Conservation (phyloP, 1,284 basidiomycete species). For the Sporisorium sorghi region DNA sequence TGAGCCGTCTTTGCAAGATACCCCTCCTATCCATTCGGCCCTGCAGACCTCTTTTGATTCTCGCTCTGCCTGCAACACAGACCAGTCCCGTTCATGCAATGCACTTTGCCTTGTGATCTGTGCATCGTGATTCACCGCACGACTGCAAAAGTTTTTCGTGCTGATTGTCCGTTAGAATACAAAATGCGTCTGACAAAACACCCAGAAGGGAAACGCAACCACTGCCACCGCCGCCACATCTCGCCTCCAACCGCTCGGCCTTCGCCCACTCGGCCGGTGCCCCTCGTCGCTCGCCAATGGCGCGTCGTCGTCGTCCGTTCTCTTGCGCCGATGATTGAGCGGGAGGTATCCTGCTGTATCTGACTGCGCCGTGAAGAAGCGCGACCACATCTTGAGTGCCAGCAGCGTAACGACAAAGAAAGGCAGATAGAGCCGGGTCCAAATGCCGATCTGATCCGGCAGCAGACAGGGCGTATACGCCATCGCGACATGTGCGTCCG, state of each 20-base stretch:
- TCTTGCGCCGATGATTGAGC: slow-evolving; percentile 23
- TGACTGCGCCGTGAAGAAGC: neutral
- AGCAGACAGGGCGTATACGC: slow-evolving; percentile 57
- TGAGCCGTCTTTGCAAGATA: slow-evolving; percentile 10
- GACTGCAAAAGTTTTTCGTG: too few species aligned
- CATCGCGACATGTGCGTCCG: slow-evolving; percentile 1
- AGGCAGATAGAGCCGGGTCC: slow-evolving; percentile 52
- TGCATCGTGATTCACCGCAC: too few species aligned
- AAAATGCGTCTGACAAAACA: slow-evolving; percentile 44
- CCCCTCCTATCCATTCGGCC: slow-evolving; percentile 11
- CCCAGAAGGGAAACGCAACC: slow-evolving; percentile 51
- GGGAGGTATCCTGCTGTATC: slow-evolving; percentile 18
- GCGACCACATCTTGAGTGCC: slow-evolving; percentile 25
- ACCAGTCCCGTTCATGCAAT: neutral
- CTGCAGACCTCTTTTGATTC: neutral
- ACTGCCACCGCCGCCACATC: slow-evolving; percentile 38
- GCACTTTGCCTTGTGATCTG: neutral
- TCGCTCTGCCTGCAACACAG: neutral
- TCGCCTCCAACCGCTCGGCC: slow-evolving; percentile 10
- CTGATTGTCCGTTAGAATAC: slow-evolving; percentile 22
- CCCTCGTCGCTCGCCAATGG: slow-evolving; percentile 9
- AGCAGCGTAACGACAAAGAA: slow-evolving; percentile 29
- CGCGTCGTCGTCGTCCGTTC: slow-evolving; percentile 32
- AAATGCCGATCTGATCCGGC: slow-evolving; percentile 60
- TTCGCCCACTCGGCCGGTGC: neutral